Base-by-base conservation (phyloP, 2,329 filamentous ascomycete genomes). In the Aspergillus alliaceus region DNA sequence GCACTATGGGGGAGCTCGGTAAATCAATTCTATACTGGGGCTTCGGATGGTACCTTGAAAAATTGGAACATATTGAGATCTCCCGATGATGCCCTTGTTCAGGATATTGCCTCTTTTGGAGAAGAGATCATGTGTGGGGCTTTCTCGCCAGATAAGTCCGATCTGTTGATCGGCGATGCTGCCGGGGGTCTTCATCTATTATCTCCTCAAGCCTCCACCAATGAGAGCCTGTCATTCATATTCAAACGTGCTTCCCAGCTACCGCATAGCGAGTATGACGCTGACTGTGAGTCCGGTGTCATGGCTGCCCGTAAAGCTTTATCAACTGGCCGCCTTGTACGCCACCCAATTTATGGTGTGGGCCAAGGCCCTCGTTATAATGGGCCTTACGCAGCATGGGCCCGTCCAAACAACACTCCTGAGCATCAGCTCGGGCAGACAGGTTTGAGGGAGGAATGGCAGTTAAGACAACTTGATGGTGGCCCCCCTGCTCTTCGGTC, bases 11-110 rank as follows among this genome's bases (percentile, higher is more conserved):
- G 81, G 6, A 70, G 79, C 4, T 78, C 76, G 5, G 73, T 78
- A 18, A 77, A 78, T 6, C 75, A 82, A 1, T 75, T 87, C 8
- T 86, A 83, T 66, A 85, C 82, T 24, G 85, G 84, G 15, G 82
- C 82, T 6, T 86, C 84, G 4, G 85, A 88, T 65, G 85, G 85
- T 3, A 72, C 82, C 0, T 72, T 88, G 37, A 86, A 86, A 58
- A 73, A 76, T 3, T 88, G 85, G 85, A 79, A 87, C 65, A 80
- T 85, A 2, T 78, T 80, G 44, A 76, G 77, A 9, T 75, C 82
- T 1, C 68, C 77, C 0, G 76, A 82, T 44, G 79, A 86, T 67
- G 77, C 77, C 0, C 77, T 81, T 32, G 69, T 85, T 22, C 73
- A 77, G n/a, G 79, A 87, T 57, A 69, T 83, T 1, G 75, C 77